Percentiles rank a stretch among this genome's conserved stretches.
These are phyloP conservation scores for Protomyces arabidopsidicola DNA, from an alignment of 1,139 yeast genomes.

Conservation along the genomic window DNA sequence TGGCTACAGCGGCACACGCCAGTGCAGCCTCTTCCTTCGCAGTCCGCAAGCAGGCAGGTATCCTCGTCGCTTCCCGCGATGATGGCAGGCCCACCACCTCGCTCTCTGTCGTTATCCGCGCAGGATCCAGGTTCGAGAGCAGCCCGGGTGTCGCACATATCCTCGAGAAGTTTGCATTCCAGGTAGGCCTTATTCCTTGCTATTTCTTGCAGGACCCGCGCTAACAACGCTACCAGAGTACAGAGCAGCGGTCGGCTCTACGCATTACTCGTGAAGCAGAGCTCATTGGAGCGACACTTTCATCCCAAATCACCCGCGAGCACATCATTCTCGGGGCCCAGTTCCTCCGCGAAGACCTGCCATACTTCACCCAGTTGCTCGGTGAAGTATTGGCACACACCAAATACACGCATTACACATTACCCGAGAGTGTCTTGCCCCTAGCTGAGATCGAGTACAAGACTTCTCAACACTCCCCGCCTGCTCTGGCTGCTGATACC, in stretches of 20 bases:
- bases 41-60: slow-evolving; percentile 33
- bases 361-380: slow-evolving; percentile 83
- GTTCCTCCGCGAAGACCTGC: slow-evolving; percentile 82
- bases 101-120: slow-evolving; percentile 73
- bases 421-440: slow-evolving; percentile 75
- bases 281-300: slow-evolving; percentile 79
- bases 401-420: slow-evolving; percentile 52
- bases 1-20: slow-evolving; percentile 18
- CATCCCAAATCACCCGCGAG: slow-evolving; percentile 74
- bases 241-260: slow-evolving; percentile 76
- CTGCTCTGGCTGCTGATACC: slow-evolving; percentile 65
- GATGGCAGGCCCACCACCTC: slow-evolving; percentile 57
- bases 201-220: neutral
- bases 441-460: slow-evolving; percentile 54
- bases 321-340: slow-evolving; percentile 70
- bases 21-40: slow-evolving; percentile 16
- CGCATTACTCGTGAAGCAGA: slow-evolving; percentile 94
- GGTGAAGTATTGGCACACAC: slow-evolving; percentile 59
- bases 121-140: slow-evolving; percentile 75
- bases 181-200: slow-evolving; percentile 27
- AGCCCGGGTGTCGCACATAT: slow-evolving; percentile 84
- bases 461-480: slow-evolving; percentile 51
- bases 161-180: slow-evolving; percentile 74
- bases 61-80: slow-evolving; percentile 48
- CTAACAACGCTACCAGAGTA: slow-evolving; percentile 48